Base-by-base conservation (phyloP, 2,329 filamentous ascomycete species). In the Penicillium brasilianum region DNA sequence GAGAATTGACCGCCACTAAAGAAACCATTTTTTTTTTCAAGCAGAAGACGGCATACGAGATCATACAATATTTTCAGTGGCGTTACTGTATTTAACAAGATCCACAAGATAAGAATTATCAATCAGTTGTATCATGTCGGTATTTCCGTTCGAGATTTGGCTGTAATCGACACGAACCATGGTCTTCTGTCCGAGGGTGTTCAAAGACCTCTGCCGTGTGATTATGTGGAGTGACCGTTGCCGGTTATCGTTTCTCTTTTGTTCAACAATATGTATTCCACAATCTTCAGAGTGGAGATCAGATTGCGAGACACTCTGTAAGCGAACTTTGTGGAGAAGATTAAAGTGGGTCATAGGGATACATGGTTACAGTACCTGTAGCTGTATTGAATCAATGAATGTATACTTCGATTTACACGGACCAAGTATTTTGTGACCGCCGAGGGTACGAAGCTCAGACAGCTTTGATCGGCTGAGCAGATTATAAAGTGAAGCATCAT, bases 281-380 rank as follows among this genome's bases (percentile, higher is more conserved):
- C n/a, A n/a, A n/a, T n/a, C n/a, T n/a, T n/a, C n/a, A n/a, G n/a
- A n/a, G 22, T 22, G 44, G 25, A 48, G 44, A 48, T 30, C 22
- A 46, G n/a, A 46, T 49, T 20, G 16, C 14, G 18, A 32, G 41
- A 32, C 30, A 32, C 22, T 37, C 50, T 55, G 50, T 54, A 59
- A 64, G 52, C 59, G 56, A 62, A 54, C 22, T 43, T n/a, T 30
- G 41, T 49, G 25, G 44, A 39, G 46, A 39, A 18, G 18, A 36
- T 49, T 3, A 8, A 4, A 28, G 54, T 41, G 54, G 54, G 37
- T 36, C 46, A n/a, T n/a, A n/a, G n/a, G n/a, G n/a, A n/a, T 30
- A 20, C n/a, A 48, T 30, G 43, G 25, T 37, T 36, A 50, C 34
- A 22, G 7, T 50, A 34, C 11, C 6, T 5, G n/a, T n/a, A 10